A percentile compares a stretch with the other conserved stretches of the same genome.
These are phyloP conservation scores for Agapanthus africanus DNA, from an alignment of 106 monocot species.

Conservation along the genomic window DNA sequence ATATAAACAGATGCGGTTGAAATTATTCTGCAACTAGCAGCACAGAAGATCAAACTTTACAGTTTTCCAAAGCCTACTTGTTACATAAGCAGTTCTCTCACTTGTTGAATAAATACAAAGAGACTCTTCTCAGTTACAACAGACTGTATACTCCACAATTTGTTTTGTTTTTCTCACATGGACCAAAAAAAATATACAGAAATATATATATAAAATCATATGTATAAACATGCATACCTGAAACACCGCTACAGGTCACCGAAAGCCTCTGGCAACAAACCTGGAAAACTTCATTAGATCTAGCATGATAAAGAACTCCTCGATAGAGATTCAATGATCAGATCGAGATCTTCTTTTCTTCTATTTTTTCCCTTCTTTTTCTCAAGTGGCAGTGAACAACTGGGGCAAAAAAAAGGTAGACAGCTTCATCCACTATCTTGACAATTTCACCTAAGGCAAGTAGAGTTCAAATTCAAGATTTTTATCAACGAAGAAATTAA, in stretches of 20 bases:
- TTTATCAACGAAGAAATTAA: not conserved
- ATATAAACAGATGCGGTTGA: not conserved
- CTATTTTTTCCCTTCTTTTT: not conserved
- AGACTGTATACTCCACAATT: conserved; percentile 13
- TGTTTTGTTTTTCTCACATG: not conserved
- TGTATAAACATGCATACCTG: conserved; percentile 1
- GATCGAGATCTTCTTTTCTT: not conserved
- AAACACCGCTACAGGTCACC: not conserved
- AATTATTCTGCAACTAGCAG: not conserved
- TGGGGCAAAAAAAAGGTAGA: conserved; percentile 3
- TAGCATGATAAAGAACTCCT: not conserved
- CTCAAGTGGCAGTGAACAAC: not conserved
- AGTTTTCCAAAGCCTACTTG: conserved; percentile 6
- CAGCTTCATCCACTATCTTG: not conserved
- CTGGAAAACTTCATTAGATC: not conserved
- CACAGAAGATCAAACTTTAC: conserved; percentile 10
- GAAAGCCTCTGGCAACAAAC: not conserved
- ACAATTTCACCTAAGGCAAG: not conserved
- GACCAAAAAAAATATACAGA: conserved; percentile 7
- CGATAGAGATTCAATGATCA: not conserved
- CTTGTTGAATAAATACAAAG: not conserved
- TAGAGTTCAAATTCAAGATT: too few relatives aligned
- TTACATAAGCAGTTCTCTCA: not conserved
- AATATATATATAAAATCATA: not conserved
- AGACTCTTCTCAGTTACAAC: conserved; percentile 4